phyloP scores from a whole-genome alignment of 257 asterid genomes.

The Solanum bukasovii region DNA sequence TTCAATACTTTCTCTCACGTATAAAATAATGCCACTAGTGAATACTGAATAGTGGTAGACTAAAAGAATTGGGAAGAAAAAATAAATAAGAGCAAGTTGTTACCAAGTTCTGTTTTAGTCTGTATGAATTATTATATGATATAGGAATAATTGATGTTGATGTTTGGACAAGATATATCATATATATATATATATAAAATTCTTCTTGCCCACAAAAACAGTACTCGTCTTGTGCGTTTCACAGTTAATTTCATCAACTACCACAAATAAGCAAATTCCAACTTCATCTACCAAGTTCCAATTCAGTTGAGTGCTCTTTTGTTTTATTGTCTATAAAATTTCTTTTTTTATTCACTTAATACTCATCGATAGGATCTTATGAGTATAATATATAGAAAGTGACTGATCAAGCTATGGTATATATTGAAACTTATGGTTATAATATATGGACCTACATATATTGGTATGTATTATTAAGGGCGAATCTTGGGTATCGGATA shows the following conservation, averaged over 20 bases:
- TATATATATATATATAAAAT: too few relatives aligned
- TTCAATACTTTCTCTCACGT: too few relatives aligned
- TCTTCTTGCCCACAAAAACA: not conserved
- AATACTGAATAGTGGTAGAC: not conserved
- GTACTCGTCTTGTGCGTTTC: not conserved
- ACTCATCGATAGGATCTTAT: not conserved
- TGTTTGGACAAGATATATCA: not conserved
- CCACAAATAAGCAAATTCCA: not conserved
- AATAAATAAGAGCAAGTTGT: not conserved
- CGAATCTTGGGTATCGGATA: too few relatives aligned
- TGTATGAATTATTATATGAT: not conserved
- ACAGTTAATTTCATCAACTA: not conserved
- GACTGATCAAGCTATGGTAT: not conserved
- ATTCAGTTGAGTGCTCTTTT: not conserved
- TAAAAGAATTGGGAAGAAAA: not conserved
- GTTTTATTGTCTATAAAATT: not conserved
- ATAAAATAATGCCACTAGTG: not conserved
- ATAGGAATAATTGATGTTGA: not conserved
- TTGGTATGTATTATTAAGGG: too few relatives aligned
- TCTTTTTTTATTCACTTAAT: not conserved
- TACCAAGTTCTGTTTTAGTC: not conserved
- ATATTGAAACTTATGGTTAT: not conserved
- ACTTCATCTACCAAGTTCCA: not conserved
- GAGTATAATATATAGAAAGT: not conserved
- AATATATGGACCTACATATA: not conserved